phyloP scores from a whole-genome alignment of 1,284 basidiomycete genomes.

The Cutaneotrichosporon curvatum region DNA sequence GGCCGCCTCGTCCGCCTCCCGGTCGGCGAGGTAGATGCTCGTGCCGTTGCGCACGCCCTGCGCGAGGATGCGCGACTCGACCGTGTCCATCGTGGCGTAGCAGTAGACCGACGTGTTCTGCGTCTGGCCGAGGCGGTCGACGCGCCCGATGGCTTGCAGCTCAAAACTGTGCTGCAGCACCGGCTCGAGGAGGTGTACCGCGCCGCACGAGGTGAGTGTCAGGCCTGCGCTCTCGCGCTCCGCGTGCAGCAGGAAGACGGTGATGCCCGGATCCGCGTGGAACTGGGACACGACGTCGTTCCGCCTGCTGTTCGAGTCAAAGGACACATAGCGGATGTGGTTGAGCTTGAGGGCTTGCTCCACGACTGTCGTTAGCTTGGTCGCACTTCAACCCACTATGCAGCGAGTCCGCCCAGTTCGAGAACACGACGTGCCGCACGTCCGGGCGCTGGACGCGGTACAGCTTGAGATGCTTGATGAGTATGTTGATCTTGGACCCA shows the following conservation, averaged over 20 bases:
- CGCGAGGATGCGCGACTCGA: constrained; percentile 40
- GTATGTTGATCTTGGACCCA: constrained; percentile 45
- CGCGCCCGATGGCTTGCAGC: constrained; percentile 34
- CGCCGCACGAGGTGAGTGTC: constrained; percentile 42
- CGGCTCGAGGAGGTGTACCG: constrained; percentile 46
- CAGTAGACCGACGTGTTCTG: constrained; percentile 43
- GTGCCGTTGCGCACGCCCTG: constrained; percentile 42
- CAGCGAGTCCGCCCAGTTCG: constrained; percentile 41
- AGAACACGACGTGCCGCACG: constrained; percentile 43
- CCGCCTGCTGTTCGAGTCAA: constrained; percentile 24
- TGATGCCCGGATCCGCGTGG: constrained; percentile 33
- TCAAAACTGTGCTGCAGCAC: constrained; percentile 45
- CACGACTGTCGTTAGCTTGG: constrained; percentile 28
- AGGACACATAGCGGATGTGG: constrained; percentile 31
- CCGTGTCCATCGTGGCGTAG: constrained; percentile 42
- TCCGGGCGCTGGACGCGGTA: constrained; percentile 21
- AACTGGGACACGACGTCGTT: constrained; percentile 40
- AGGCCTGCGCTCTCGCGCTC: constrained; percentile 44
- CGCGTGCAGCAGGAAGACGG: constrained; percentile 44
- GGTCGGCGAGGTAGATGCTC: constrained; percentile 38
- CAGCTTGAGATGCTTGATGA: constrained; percentile 39
- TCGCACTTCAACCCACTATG: constrained; percentile 25
- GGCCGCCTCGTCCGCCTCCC: constrained; percentile 22
- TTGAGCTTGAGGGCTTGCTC: constrained; percentile 36
- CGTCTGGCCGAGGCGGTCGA: constrained; percentile 31